These are phyloP conservation scores for Penicillium olsonii DNA, from an alignment of 2,329 filamentous ascomycete genomes.

Conservation along the genomic window DNA sequence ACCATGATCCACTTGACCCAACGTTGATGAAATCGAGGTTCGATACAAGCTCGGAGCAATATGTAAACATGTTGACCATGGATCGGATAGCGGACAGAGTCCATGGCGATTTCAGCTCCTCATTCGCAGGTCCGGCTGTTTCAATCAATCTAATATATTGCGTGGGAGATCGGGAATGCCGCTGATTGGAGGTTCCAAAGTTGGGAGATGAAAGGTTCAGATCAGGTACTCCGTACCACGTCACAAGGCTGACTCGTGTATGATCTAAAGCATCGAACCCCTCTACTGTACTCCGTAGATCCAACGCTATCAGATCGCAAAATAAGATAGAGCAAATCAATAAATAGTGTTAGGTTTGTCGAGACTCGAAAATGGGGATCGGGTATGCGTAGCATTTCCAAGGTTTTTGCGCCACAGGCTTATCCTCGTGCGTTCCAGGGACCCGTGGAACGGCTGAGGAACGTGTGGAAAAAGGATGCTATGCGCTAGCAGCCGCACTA, in stretches of 20 bases:
- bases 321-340: background rate
- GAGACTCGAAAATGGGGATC: conserved; percentile 6
- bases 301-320: background rate
- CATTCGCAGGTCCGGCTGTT: background rate
- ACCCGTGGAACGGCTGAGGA: conserved; percentile 10
- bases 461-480: conserved; percentile 9
- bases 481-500: conserved; percentile 9
- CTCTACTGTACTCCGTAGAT: background rate
- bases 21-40: background rate
- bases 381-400: background rate
- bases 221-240: background rate
- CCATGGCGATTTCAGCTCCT: background rate
- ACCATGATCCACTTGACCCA: background rate
- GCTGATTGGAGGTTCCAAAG: conserved; percentile 4
- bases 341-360: background rate
- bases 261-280: background rate
- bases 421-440: conserved; percentile 10
- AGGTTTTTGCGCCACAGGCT: conserved; percentile 8
- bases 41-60: background rate
- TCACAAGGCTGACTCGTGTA: background rate
- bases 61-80: background rate
- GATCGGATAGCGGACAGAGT: background rate
- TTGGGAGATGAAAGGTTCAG: background rate
- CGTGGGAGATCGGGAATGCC: background rate
- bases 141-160: background rate